These are phyloP conservation scores for Pseudohalonectria lignicola DNA, from an alignment of 2,329 filamentous ascomycete species.

Conservation along the genomic window DNA sequence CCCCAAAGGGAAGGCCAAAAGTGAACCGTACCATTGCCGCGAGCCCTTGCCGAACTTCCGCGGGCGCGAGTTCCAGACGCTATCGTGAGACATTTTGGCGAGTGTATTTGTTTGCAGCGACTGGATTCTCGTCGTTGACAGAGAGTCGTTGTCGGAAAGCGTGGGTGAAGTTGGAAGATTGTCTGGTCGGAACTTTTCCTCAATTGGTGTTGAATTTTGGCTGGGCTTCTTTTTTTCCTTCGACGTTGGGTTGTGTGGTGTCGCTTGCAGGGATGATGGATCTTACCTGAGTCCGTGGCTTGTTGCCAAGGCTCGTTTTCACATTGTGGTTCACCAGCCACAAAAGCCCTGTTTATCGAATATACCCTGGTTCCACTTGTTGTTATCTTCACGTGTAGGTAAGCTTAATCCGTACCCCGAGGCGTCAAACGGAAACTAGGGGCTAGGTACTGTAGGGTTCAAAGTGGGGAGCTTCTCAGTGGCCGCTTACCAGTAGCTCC, in stretches of 20 bases:
- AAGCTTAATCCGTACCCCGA: no score
- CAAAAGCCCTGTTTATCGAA: no score
- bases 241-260: conserved; percentile 1
- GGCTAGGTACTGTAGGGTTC: no score
- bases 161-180: neutral
- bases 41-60: conserved; percentile 95
- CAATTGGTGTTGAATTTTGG: conserved; percentile 1
- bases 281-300: neutral
- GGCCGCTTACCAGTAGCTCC: no score
- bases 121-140: neutral
- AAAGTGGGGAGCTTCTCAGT: no score
- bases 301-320: no score
- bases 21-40: conserved; percentile 82
- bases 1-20: no score
- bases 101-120: conserved; percentile 9
- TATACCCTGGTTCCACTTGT: no score
- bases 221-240: neutral
- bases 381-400: no score
- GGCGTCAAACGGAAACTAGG: no score
- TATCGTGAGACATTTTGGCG: conserved; percentile 66
- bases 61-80: conserved; percentile 98
- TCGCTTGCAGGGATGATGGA: neutral
- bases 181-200: neutral
- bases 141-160: no score
- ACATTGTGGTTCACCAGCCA: no score